Conservation (phyloP, 306 rosid species). For the Urtica urens region DNA sequence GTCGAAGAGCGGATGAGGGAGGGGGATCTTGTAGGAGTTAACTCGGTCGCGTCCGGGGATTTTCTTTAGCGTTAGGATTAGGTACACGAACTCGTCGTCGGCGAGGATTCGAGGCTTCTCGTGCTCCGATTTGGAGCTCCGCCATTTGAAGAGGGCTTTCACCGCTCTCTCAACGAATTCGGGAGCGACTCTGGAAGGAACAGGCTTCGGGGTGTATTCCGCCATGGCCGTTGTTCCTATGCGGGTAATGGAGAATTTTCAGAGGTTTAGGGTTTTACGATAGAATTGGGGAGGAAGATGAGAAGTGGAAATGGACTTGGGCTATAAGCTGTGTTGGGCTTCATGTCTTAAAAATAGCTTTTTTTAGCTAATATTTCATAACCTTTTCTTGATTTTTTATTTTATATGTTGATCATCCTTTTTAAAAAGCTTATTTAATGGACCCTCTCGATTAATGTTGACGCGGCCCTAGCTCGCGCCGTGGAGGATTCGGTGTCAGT, state of each 20-base stretch:
- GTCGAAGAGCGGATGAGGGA: slow-evolving; percentile 46
- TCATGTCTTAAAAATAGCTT: no score
- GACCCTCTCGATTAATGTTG: no score
- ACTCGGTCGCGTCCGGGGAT: slow-evolving; percentile 44
- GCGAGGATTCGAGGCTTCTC: slow-evolving; percentile 50
- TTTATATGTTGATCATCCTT: no score
- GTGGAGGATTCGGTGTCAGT: no score
- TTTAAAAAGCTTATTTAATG: no score
- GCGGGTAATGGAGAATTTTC: slow-evolving; percentile 7
- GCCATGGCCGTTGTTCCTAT: slow-evolving; percentile 22
- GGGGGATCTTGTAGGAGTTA: slow-evolving; percentile 46
- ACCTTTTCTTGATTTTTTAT: no score
- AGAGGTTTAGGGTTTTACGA: slow-evolving; percentile 2
- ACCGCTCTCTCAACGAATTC: slow-evolving; percentile 37
- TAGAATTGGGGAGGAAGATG: neutral
- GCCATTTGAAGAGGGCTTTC: slow-evolving; percentile 57
- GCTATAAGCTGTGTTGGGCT: no score
- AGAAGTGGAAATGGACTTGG: neutral
- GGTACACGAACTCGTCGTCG: slow-evolving; percentile 49
- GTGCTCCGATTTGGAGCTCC: slow-evolving; percentile 19
- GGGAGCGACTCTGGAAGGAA: slow-evolving; percentile 11
- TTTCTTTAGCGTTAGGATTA: slow-evolving; percentile 48
- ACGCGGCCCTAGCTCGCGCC: no score
- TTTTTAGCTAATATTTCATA: no score
- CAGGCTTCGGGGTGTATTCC: slow-evolving; percentile 1